Evolutionary conservation across 2,329 filamentous ascomycete species (phyloP), one percentile per base, ranked within the genome.

Genomic region (Xylariaceae sp.): DNA sequence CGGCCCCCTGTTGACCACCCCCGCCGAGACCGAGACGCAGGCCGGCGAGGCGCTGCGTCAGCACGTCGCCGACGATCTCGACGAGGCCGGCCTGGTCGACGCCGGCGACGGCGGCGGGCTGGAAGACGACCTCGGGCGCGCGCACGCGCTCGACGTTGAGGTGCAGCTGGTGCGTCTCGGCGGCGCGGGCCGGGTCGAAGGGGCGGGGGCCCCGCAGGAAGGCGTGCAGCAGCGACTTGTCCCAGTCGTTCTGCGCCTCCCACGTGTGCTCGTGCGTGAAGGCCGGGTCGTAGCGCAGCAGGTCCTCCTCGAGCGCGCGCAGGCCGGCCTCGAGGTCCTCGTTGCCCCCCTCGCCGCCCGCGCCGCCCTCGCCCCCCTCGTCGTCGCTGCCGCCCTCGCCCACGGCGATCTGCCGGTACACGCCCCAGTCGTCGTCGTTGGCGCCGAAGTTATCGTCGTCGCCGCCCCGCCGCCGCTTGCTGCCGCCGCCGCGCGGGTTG

Each of bases 401-500:
- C 1, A 84, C 87, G 2, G 87, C 85, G 37, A 96, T 93, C 25
- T 86, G 86, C 33, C 92, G 81, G 60, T 98, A 98, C 11, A 98
- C 87, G 37, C 87, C 87, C 92, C 92, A 98, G 58, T 98, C 92
- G 37, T 93, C 89, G 53, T 98, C 92, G 57, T 98, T 90, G 31
- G 89, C 89, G 36, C 92, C 92, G 54, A 98, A 98, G 39, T 86
- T 88, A 55, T 98, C 92, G 50, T 98, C 92, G 54, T 96, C 90
- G 4, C 82, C 85, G 6, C 87, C 88, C 13, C 89, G 79, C 11
- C 87, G 72, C 36, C 90, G 77, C 60, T 94, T 93, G n/a, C n/a
- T n/a, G n/a, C n/a, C n/a, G 57, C 89, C 88, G 57, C 89, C 88
- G 44, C 72, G 67, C 1, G 90, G 88, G 5, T 77, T 80, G 58